Evolutionary conservation across 345 rosid genomes (phyloP), one percentile per base, ranked within the genome.

Genomic region (Schrenkiella parvula): DNA sequence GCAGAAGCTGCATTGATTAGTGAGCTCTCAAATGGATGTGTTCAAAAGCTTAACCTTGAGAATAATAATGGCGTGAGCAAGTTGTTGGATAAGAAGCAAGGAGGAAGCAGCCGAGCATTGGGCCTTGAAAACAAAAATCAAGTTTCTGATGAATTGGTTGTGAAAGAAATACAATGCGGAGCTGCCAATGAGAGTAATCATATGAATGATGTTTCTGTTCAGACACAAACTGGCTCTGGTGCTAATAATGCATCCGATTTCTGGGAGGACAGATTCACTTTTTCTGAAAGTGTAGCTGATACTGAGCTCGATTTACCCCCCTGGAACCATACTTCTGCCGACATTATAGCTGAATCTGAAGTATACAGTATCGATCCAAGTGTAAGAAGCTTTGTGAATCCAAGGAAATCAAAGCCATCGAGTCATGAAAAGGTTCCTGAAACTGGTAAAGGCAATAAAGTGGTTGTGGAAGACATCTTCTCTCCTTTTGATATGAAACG

Each of bases 1-100:
- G 97, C 98, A 39, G 98, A 93, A 88, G 91, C 90, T 51, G 96
- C 97, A 47, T 78, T 93, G 78, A 89, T 88, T 42, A 75, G 88
- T 75, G 98, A 93, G 86, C 87, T 93, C 81, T 76, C 86, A 47
- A 89, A 86, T 82, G 91, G 88, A 18, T 74, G 81, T 50, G 78
- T 87, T 76, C 79, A 81, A 78, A 90, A 78, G 35, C 89, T 83
- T 41, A 56, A 64, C 34, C 74, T 87, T 19, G 89, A 79, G 70
- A 86, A 74, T 35, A n/a, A n/a, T n/a, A 82, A 84, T 70, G 85
- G 79, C 19, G 64, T 77, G 8, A 76, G 80, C 78, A 19, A 70
- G 80, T 34, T 80, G 47, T 85, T 62, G 82, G 56, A 29, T 70
- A 68, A 53, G 73, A 84, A 50, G 68, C 73, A 46, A 70, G 26